A percentile compares a stretch with the other conserved stretches of the same genome.
Conservation (phyloP, 176 grass and related monocot species). For the Cocos nucifera region DNA sequence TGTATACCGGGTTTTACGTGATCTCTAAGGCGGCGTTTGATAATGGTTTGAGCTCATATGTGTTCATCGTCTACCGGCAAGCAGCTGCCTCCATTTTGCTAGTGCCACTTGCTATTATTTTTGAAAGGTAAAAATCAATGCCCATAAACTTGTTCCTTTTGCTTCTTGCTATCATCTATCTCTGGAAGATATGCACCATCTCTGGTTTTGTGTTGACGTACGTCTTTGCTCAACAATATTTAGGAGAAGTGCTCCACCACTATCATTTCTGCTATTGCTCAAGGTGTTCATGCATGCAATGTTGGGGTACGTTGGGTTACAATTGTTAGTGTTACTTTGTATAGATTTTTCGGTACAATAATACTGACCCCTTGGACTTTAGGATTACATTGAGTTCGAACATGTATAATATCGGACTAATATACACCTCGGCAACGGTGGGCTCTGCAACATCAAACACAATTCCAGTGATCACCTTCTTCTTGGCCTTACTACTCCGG, state of each 20-base stretch:
- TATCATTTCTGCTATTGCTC: neutral
- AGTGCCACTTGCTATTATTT: constrained; percentile 37
- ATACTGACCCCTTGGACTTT: neutral
- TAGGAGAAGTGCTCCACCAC: constrained; percentile 2
- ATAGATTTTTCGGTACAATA: too few species aligned
- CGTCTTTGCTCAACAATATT: neutral
- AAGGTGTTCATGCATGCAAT: constrained; percentile 10
- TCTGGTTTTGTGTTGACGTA: too few species aligned
- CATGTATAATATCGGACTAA: constrained; percentile 44
- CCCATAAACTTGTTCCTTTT: neutral
- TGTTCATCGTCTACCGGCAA: constrained; percentile 92
- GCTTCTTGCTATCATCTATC: too few species aligned
- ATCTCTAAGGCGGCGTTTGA: constrained; percentile 64
- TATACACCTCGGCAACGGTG: constrained; percentile 55
- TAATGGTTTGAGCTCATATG: constrained; percentile 46
- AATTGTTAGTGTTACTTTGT: too few species aligned
- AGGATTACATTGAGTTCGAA: constrained; percentile 55
- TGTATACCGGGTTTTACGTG: constrained; percentile 60
- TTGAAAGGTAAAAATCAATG: constrained; percentile 19
- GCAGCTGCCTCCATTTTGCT: constrained; percentile 36
- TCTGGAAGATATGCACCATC: too few species aligned
- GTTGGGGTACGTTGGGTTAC: neutral
- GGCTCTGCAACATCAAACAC: constrained; percentile 36
- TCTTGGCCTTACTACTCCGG: constrained; percentile 15
- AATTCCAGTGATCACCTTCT: constrained; percentile 56